A percentile compares a stretch with the other conserved stretches of the same genome.
These are phyloP conservation scores for Entomortierella parvispora DNA, from an alignment of 192 early-diverging fungal genomes.

Conservation along the genomic window DNA sequence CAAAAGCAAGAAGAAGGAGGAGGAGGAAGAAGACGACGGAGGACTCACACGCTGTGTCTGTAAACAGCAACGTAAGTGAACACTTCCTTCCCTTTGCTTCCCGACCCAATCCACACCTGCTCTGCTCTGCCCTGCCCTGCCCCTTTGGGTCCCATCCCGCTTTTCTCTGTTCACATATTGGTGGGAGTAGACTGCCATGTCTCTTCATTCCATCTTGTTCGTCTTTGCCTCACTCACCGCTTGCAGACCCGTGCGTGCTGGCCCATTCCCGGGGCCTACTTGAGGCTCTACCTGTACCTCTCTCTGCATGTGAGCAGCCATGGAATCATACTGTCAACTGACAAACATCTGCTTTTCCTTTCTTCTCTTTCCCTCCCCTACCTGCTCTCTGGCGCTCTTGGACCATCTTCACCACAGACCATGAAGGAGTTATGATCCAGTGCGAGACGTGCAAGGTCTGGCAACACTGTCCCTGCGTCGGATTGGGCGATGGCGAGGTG, in stretches of 20 bases:
- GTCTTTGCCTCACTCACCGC: no score
- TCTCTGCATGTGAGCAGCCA: no score
- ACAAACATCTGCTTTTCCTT: not conserved
- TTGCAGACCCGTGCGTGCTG: no score
- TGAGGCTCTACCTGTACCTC: no score
- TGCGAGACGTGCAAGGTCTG: conserved; percentile 94
- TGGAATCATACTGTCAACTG: not conserved
- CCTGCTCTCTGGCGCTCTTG: conserved; percentile 1
- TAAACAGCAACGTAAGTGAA: conserved; percentile 60
- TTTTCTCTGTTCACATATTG: no score
- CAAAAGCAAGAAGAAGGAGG: conserved; percentile 39
- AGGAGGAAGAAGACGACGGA: conserved; percentile 57
- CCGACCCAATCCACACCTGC: not conserved
- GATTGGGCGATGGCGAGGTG: conserved; percentile 74
- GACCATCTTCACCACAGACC: conserved; percentile 31
- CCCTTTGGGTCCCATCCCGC: not conserved
- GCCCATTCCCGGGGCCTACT: no score
- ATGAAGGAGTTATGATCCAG: conserved; percentile 88
- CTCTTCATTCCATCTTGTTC: no score
- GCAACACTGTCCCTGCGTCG: conserved; percentile 96
- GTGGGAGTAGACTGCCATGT: no score
- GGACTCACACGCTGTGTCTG: conserved; percentile 64
- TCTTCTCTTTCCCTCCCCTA: conserved; percentile 5
- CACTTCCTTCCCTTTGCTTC: not conserved
- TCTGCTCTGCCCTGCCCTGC: not conserved